Base-by-base conservation (phyloP, 2,329 filamentous ascomycete genomes). In the Thermoascus crustaceus region DNA sequence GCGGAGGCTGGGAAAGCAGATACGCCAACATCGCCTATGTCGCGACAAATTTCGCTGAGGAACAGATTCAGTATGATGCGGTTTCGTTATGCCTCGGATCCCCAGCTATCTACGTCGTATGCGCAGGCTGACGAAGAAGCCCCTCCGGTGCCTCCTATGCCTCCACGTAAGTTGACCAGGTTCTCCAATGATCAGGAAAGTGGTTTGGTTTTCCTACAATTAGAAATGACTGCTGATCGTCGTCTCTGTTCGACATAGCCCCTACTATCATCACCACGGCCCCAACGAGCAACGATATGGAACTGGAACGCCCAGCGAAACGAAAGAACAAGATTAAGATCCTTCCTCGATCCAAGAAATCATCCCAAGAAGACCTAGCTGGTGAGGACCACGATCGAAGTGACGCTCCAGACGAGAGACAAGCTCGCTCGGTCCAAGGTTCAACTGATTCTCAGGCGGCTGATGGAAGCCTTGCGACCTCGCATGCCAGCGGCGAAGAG, bases 1-100 rank as follows among this genome's bases (percentile, higher is more conserved):
- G 31, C 40, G 13, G 37, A 45, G 31, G 41, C 44, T 36, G 35
- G 39, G 11, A 25, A 46, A 16, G 26, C 41, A 21, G 45, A 39
- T 19, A 32, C 39, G 20, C 46, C 45, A 34, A 39, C 44, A 19
- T 40, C 49, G 9, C 37, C 43, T 3, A 45, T 36, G 4, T 50
- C 52, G 14, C 40, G 46, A 25, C 44, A 55, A 17, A 52, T 44
- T 32, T 36, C 49, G 42, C 53, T 53, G 38, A 53, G 58, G 29
- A 62, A 72, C 46, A 67, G 75, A 38, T 78, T 80, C 58, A 78
- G 72, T 52, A 60, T 94, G 60, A 68, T 94, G 64, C 80, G 82
- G 54, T 87, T 91, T 58, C 83, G 87, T 52, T 88, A 94, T 73
- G 88, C 86, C 42, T 95, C 88, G 6, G 89, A 96, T 64, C 83